Conservation (phyloP, 108 stramenopile genomes). For the Fistulifera pelliculosa region DNA sequence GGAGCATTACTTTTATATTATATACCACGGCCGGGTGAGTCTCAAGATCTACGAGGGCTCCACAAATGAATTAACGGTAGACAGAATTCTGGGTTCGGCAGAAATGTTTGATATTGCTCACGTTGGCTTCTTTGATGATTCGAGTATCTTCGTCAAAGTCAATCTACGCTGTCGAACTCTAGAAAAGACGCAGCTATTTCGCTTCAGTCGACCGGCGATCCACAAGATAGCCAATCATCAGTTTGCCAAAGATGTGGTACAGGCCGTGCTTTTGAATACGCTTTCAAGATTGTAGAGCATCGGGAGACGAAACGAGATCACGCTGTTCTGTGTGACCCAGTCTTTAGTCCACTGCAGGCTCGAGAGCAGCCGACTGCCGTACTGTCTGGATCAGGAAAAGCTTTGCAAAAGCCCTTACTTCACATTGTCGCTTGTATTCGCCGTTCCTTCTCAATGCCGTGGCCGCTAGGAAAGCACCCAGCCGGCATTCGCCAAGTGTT, state of each 20-base stretch:
- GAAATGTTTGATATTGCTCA: slow-evolving; percentile 23
- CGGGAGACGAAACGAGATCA: background rate
- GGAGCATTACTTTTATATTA: slow-evolving; percentile 19
- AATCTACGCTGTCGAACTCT: background rate
- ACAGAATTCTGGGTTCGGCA: slow-evolving; percentile 3
- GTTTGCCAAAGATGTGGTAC: slow-evolving; percentile 9
- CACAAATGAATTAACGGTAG: background rate
- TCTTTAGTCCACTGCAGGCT: slow-evolving; percentile 15
- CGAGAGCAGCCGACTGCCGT: slow-evolving; percentile 17
- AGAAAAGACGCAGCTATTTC: slow-evolving; percentile 7
- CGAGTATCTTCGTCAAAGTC: slow-evolving; percentile 1
- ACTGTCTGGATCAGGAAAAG: slow-evolving; percentile 17
- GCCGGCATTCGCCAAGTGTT: slow-evolving; percentile 19
- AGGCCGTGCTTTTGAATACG: slow-evolving; percentile 16
- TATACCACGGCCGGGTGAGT: slow-evolving; percentile 10
- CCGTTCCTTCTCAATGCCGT: slow-evolving; percentile 8
- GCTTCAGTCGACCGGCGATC: slow-evolving; percentile 2
- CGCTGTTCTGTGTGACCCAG: background rate
- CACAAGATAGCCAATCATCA: slow-evolving; percentile 6
- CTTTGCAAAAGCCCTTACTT: slow-evolving; percentile 2
- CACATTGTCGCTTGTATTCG: slow-evolving; percentile 3
- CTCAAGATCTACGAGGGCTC: slow-evolving; percentile 7
- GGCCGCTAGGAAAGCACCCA: slow-evolving; percentile 14
- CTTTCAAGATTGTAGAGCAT: slow-evolving; percentile 9
- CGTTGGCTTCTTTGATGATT: slow-evolving; percentile 8